phyloP scores from a whole-genome alignment of 768 basidiomycete genomes.

The Steccherinum ochraceum region DNA sequence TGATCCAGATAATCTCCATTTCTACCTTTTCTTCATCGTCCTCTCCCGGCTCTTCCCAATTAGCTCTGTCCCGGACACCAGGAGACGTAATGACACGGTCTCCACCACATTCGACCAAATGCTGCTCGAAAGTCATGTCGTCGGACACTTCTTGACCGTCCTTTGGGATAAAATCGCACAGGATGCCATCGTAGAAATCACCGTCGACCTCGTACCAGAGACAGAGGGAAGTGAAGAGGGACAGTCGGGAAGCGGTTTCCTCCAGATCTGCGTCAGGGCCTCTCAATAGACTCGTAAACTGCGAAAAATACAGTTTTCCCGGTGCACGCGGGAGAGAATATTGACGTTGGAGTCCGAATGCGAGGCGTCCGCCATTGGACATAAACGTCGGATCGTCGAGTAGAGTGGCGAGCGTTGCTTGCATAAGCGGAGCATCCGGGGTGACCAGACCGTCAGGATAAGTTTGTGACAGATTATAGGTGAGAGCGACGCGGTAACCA shows the following conservation, averaged over 20 bases:
- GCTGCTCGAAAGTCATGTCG: too few species aligned
- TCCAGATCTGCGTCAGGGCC: neutral
- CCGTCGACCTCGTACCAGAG: neutral
- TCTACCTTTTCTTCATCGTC: neutral
- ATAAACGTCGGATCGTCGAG: conserved; percentile 29
- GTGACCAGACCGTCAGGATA: neutral
- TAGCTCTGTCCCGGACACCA: neutral
- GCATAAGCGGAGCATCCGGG: conserved; percentile 7
- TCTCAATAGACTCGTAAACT: neutral
- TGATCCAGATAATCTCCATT: neutral
- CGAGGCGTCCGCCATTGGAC: conserved; percentile 32
- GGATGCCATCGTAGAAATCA: neutral
- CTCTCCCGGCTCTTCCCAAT: neutral
- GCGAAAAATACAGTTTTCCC: neutral
- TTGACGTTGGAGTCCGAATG: conserved; percentile 31
- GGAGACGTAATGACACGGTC: neutral
- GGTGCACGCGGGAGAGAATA: conserved; percentile 21
- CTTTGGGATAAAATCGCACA: too few species aligned
- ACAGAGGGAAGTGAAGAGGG: neutral
- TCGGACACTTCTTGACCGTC: too few species aligned
- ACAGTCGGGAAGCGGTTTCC: neutral
- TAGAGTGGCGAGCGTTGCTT: conserved; percentile 17
- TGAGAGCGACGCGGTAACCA: conserved; percentile 38
- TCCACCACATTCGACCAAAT: too few species aligned
- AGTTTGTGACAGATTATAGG: conserved; percentile 30